These are phyloP conservation scores for Spinellus fusiger DNA, from an alignment of 192 early-diverging fungal genomes.

Conservation along the genomic window DNA sequence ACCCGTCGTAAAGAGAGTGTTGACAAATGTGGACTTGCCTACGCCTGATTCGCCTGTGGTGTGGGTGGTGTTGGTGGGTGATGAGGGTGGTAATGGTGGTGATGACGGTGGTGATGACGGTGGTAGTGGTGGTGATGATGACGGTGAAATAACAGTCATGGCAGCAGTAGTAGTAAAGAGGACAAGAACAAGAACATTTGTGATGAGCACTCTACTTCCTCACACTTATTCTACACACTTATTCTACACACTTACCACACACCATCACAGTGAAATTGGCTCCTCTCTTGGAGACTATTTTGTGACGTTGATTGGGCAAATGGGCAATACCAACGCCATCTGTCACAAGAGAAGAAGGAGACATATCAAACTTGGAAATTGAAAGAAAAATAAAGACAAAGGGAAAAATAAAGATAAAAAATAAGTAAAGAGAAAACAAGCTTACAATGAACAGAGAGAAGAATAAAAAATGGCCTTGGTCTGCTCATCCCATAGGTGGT, in stretches of 20 bases:
- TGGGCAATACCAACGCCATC: conserved; percentile 80
- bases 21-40: conserved; percentile 98
- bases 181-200: not conserved
- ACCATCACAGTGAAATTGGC: conserved; percentile 97
- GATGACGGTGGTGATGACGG: not conserved
- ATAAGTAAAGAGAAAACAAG: no score
- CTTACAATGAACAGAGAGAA: no score
- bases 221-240: not conserved
- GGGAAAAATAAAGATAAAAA: not conserved
- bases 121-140: no score
- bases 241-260: conserved; percentile 62
- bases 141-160: no score
- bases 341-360: conserved; percentile 1
- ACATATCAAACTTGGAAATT: conserved; percentile 1
- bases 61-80: no score
- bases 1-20: conserved; percentile 89
- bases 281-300: conserved; percentile 85
- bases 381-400: not conserved
- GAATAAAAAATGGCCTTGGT: no score
- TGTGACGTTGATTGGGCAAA: conserved; percentile 90
- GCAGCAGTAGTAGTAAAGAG: no score
- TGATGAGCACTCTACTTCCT: no score
- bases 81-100: conserved; percentile 3
- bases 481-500: no score
- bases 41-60: conserved; percentile 81